Evolutionary conservation across 148 eudicot genomes (phyloP).

Genomic region (Linanthus parryae): DNA sequence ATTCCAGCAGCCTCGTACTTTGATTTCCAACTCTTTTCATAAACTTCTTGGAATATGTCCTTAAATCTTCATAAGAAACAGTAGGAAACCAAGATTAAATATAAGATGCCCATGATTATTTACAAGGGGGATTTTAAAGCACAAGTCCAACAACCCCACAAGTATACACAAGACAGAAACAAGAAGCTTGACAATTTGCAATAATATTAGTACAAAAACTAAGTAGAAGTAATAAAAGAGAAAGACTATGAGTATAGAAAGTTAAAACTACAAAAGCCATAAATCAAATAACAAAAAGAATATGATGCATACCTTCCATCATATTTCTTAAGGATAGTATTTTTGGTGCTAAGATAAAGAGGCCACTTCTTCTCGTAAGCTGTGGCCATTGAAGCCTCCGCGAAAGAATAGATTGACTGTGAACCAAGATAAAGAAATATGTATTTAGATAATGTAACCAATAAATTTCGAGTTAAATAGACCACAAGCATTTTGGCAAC

Average conservation of each 20-base stretch:
- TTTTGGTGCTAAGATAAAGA: conserved; percentile 78
- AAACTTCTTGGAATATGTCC: conserved; percentile 79
- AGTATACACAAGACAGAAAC: neutral
- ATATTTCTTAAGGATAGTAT: conserved; percentile 76
- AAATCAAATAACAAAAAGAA: neutral
- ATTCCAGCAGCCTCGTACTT: conserved; percentile 67
- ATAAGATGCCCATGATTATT: no score
- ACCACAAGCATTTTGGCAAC: neutral
- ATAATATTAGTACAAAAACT: neutral
- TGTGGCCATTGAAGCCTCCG: conserved; percentile 73
- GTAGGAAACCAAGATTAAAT: neutral
- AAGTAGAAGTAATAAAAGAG: neutral
- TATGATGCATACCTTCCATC: conserved; percentile 57
- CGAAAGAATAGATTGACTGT: conserved; percentile 66
- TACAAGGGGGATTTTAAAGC: no score
- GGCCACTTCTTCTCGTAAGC: conserved; percentile 77
- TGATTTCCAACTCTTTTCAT: conserved; percentile 57
- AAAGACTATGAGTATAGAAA: neutral
- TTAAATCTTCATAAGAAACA: conserved; percentile 40
- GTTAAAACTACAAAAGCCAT: neutral
- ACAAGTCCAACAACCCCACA: neutral
- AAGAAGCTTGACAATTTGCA: no score
- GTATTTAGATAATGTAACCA: conserved; percentile 4
- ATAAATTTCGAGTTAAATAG: neutral
- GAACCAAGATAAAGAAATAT: conserved; percentile 6